Conservation (phyloP, 2,329 filamentous ascomycete species). For the Pseudogymnoascus sp. region DNA sequence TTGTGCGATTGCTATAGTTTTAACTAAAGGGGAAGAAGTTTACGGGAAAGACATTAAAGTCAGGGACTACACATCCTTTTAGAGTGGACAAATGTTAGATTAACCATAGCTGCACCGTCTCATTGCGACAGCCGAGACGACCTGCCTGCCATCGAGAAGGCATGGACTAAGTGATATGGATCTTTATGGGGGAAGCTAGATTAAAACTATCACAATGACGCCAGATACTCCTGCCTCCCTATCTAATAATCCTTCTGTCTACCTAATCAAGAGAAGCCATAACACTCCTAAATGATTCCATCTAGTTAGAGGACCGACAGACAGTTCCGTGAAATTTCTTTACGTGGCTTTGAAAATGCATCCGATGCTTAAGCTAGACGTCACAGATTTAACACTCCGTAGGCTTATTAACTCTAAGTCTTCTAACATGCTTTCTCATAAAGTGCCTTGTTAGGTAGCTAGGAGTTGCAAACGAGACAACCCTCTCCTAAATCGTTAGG, state of each 20-base stretch:
- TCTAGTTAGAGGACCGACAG: too few species aligned
- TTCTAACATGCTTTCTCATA: slow-evolving; percentile 6
- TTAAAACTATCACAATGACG: too few species aligned
- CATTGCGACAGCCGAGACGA: too few species aligned
- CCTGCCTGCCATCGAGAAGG: too few species aligned
- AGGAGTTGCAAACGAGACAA: neutral
- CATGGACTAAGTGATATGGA: too few species aligned
- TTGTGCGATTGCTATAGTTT: neutral
- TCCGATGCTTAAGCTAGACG: neutral
- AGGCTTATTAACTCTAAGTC: neutral
- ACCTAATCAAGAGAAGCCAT: too few species aligned
- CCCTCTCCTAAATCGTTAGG: neutral
- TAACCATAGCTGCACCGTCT: too few species aligned
- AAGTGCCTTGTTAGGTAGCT: slow-evolving; percentile 3
- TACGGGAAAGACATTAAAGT: neutral
- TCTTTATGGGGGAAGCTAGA: too few species aligned
- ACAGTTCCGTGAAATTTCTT: slow-evolving; percentile 7
- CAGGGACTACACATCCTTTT: neutral
- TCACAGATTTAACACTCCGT: neutral
- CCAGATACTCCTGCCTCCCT: too few species aligned
- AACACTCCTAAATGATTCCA: too few species aligned
- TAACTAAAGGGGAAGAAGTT: neutral
- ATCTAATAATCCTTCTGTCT: too few species aligned
- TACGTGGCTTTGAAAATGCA: neutral
- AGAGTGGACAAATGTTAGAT: neutral